A percentile compares a stretch with the other conserved stretches of the same genome.
These are phyloP conservation scores for Stagonosporopsis chrysanthemi DNA, from an alignment of 2,329 filamentous ascomycete genomes.

Conservation along the genomic window DNA sequence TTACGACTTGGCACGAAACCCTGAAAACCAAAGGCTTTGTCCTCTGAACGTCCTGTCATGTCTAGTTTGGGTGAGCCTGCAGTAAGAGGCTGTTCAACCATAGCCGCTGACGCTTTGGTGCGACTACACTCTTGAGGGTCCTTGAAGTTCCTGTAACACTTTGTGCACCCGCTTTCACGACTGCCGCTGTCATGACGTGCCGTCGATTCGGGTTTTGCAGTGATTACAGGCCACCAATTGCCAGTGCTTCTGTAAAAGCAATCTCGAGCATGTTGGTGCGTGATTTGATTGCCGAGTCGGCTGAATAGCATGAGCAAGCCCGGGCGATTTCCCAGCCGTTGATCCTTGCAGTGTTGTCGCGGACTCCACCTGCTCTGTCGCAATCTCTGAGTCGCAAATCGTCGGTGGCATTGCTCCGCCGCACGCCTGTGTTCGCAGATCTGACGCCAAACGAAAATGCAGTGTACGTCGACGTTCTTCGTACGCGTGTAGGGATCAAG, in stretches of 20 bases:
- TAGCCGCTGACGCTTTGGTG: conserved; percentile 27
- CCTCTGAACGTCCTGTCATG: conserved; percentile 14
- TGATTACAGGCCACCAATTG: not conserved
- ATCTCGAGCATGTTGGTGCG: not conserved
- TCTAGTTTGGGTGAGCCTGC: conserved; percentile 2
- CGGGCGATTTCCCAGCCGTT: not conserved
- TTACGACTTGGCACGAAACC: not conserved
- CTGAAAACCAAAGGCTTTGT: conserved; percentile 20
- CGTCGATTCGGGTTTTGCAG: not conserved
- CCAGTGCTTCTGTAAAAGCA: not conserved
- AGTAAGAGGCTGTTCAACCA: conserved; percentile 13
- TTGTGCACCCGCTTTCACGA: not conserved
- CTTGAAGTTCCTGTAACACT: conserved; percentile 7
- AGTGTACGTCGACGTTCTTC: conserved; percentile 1
- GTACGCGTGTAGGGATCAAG: conserved; percentile 8
- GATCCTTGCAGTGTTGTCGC: conserved; percentile 2
- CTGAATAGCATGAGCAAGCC: conserved; percentile 6
- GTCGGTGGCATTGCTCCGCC: conserved; percentile 5
- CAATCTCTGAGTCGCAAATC: not conserved
- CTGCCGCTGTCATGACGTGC: not conserved
- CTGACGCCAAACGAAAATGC: conserved; percentile 10
- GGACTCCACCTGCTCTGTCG: not conserved
- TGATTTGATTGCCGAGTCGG: conserved; percentile 10
- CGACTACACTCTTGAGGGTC: conserved; percentile 18
- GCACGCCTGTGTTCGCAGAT: conserved; percentile 6